Conservation (phyloP, 225 moss, liverwort and hornwort genomes). For the Bryoerythrophyllum caledonicum region DNA sequence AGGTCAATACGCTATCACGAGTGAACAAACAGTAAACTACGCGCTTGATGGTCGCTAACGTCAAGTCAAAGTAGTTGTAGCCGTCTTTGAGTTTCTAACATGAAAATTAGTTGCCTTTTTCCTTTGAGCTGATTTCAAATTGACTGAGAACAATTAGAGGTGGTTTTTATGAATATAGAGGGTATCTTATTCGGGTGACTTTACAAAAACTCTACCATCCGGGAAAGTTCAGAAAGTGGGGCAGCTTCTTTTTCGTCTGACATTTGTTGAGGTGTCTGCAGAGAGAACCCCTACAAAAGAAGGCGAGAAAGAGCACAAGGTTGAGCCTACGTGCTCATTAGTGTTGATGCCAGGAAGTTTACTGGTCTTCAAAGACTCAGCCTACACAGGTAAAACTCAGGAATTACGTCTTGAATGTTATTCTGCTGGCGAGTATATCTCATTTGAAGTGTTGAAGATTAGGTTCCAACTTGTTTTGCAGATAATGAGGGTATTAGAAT, state of each 20-base stretch:
- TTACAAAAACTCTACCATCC: background rate
- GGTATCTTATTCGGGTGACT: too few species aligned
- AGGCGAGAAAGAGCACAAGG: conserved; percentile 22
- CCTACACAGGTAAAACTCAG: conserved; percentile 59
- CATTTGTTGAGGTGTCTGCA: conserved; percentile 19
- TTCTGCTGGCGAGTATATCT: background rate
- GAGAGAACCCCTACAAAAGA: conserved; percentile 6
- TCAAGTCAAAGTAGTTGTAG: too few species aligned
- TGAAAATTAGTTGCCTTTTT: too few species aligned
- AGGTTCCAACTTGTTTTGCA: background rate
- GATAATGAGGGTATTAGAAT: background rate
- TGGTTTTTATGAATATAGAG: too few species aligned
- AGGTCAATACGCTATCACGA: too few species aligned
- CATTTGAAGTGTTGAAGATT: background rate
- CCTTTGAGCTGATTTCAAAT: too few species aligned
- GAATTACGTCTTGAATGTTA: background rate
- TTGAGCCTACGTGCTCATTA: conserved; percentile 45
- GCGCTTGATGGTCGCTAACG: too few species aligned
- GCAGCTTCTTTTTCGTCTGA: background rate
- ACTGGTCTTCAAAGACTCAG: conserved; percentile 80
- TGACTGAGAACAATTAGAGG: too few species aligned
- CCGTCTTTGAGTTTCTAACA: too few species aligned
- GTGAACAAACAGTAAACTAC: too few species aligned
- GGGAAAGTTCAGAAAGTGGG: background rate
- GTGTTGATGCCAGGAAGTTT: conserved; percentile 82